phyloP scores from a whole-genome alignment of 2,329 filamentous ascomycete genomes.

The Calonectria pauciramosa region DNA sequence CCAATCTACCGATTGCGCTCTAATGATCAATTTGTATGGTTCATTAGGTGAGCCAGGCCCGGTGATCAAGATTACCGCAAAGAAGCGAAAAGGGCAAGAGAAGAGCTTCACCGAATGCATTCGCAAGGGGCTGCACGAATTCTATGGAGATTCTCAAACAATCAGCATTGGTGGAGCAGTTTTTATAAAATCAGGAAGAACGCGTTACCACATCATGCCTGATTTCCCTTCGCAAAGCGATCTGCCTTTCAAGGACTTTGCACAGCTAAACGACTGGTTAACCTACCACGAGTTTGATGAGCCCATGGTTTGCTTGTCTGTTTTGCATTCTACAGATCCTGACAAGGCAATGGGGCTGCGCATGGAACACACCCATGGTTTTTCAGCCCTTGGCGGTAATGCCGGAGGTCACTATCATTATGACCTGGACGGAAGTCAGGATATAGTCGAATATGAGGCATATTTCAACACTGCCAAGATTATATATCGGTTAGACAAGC shows the following conservation, averaged over 20 bases:
- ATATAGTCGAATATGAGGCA: not conserved
- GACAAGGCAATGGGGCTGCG: not conserved
- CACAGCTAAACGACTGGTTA: not conserved
- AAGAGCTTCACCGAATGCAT: not conserved
- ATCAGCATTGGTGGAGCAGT: not conserved
- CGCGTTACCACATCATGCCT: not conserved
- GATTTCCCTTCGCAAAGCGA: not conserved
- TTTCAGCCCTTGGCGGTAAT: not conserved
- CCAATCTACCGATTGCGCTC: not conserved
- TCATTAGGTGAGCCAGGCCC: not conserved
- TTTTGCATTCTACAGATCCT: not conserved
- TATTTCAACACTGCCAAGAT: not conserved
- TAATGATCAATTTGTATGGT: not conserved
- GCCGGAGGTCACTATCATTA: not conserved
- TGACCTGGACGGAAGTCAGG: not conserved
- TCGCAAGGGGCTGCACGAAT: not conserved
- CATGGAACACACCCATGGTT: not conserved
- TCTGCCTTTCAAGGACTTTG: not conserved
- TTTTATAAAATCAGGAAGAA: not conserved
- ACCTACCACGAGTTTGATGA: not conserved
- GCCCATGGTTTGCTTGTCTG: not conserved
- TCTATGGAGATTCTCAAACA: not conserved
- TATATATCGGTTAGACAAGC: not conserved
- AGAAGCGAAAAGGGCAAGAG: not conserved
- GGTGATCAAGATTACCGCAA: not conserved